Conservation (phyloP, 257 asterid species). For the Forsythia suspensa region DNA sequence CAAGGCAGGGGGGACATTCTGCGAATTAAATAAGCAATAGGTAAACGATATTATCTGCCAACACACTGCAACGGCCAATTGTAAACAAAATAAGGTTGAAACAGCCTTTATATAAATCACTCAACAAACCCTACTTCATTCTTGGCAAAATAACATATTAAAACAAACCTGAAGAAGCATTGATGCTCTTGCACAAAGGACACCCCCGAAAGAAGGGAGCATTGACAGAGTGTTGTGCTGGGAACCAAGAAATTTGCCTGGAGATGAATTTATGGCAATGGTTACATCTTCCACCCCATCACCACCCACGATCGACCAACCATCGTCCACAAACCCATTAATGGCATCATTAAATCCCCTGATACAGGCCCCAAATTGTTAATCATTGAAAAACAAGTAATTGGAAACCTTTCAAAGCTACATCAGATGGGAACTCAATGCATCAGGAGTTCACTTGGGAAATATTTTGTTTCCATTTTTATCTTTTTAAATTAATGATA, state of each 20-base stretch:
- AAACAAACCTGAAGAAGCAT: constrained; percentile 87
- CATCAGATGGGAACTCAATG: background rate
- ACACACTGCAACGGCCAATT: background rate
- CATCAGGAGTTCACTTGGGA: background rate
- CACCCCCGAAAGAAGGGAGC: constrained; percentile 81
- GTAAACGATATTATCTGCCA: constrained; percentile 3
- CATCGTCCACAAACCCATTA: constrained; percentile 91
- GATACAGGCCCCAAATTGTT: background rate
- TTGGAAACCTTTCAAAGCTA: background rate
- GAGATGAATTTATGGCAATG: constrained; percentile 73
- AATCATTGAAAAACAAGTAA: background rate
- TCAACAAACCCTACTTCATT: background rate
- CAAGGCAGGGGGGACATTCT: constrained; percentile 83
- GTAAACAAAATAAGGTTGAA: background rate
- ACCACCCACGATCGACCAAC: constrained; percentile 79
- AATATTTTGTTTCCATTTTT: background rate
- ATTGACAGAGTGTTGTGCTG: constrained; percentile 60
- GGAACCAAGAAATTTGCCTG: constrained; percentile 78
- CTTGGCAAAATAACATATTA: background rate
- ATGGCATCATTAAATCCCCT: constrained; percentile 97
- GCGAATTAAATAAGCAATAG: constrained; percentile 18
- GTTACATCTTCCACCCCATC: constrained; percentile 91
- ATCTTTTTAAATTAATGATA: background rate
- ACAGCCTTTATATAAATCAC: background rate
- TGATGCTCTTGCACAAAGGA: constrained; percentile 90